Conservation (phyloP, 441 rosid genomes). For the Arabidopsis hybrid region DNA sequence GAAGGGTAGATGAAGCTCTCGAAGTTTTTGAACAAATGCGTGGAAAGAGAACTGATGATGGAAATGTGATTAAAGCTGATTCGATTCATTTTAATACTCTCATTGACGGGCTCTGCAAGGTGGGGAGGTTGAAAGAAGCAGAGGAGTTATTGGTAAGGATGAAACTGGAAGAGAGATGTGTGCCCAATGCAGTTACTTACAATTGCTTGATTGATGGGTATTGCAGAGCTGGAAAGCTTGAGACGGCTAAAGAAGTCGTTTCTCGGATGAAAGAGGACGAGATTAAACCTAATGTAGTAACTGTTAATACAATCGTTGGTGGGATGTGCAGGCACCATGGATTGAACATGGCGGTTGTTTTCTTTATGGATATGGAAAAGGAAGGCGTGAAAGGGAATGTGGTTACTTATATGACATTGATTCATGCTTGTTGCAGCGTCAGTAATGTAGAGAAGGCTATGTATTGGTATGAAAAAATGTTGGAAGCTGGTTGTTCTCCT, state of each 20-base stretch:
- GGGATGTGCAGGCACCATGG: constrained; percentile 80
- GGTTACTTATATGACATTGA: constrained; percentile 61
- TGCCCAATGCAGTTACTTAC: constrained; percentile 62
- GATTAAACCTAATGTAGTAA: constrained; percentile 57
- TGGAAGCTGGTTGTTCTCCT: constrained; percentile 51
- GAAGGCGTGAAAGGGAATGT: constrained; percentile 60
- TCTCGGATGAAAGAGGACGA: constrained; percentile 63
- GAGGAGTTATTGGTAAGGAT: constrained; percentile 57
- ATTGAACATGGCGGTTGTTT: constrained; percentile 56
- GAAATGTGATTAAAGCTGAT: constrained; percentile 65
- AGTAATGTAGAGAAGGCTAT: constrained; percentile 66
- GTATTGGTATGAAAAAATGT: constrained; percentile 65
- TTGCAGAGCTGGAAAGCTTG: constrained; percentile 69
- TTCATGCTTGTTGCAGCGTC: constrained; percentile 63
- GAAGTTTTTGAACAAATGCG: constrained; percentile 59
- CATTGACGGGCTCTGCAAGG: constrained; percentile 78
- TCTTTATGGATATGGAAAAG: constrained; percentile 56
- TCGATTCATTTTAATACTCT: constrained; percentile 65
- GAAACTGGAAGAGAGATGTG: constrained; percentile 55
- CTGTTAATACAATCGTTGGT: constrained; percentile 63
- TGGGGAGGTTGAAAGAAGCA: constrained; percentile 81
- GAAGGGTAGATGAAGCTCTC: constrained; percentile 72
- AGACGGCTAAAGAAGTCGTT: constrained; percentile 60
- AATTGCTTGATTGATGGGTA: constrained; percentile 79
- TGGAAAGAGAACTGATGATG: constrained; percentile 46